A percentile compares a stretch with the other conserved stretches of the same genome.
Evolutionary conservation across 192 early-diverging fungal genomes (phyloP).

Genomic region (Diversispora eburnea): DNA sequence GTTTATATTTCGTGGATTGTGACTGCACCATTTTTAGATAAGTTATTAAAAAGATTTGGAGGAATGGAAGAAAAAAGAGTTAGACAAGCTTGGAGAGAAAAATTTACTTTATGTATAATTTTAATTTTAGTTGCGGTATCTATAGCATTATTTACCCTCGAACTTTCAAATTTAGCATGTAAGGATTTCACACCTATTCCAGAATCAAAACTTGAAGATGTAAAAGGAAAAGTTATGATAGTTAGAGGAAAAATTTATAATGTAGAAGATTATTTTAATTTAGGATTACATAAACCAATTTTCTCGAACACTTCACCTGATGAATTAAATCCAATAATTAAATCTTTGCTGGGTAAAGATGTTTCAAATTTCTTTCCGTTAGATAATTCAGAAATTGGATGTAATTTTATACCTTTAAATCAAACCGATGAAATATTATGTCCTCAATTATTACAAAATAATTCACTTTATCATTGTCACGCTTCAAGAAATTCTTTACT

Average conservation of each 20-base stretch:
- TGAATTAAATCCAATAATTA: not conserved
- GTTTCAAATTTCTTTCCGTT: slow-evolving; percentile 23
- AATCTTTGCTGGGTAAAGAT: slow-evolving; percentile 3
- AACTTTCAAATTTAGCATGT: slow-evolving; percentile 27
- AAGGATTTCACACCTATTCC: not conserved
- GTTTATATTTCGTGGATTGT: not conserved
- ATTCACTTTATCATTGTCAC: slow-evolving; percentile 19
- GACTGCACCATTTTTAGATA: not conserved
- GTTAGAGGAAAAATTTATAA: slow-evolving; percentile 13
- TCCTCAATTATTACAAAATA: not conserved
- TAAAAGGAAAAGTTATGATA: not conserved
- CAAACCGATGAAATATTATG: not conserved
- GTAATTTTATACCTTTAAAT: not conserved
- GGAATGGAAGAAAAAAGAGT: not conserved
- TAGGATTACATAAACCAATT: slow-evolving; percentile 1
- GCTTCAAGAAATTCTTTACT: not conserved
- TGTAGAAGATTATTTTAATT: slow-evolving; percentile 7
- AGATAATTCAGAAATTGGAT: not conserved
- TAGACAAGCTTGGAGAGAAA: slow-evolving; percentile 56
- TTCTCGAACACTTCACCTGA: not conserved
- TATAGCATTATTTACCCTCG: slow-evolving; percentile 51
- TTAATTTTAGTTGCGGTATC: slow-evolving; percentile 37
- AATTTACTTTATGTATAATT: slow-evolving; percentile 48
- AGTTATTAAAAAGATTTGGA: slow-evolving; percentile 1
- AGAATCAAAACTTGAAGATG: not conserved